Base-by-base conservation (phyloP, 2,329 filamentous ascomycete genomes). In the Rhynchosporium secalis region DNA sequence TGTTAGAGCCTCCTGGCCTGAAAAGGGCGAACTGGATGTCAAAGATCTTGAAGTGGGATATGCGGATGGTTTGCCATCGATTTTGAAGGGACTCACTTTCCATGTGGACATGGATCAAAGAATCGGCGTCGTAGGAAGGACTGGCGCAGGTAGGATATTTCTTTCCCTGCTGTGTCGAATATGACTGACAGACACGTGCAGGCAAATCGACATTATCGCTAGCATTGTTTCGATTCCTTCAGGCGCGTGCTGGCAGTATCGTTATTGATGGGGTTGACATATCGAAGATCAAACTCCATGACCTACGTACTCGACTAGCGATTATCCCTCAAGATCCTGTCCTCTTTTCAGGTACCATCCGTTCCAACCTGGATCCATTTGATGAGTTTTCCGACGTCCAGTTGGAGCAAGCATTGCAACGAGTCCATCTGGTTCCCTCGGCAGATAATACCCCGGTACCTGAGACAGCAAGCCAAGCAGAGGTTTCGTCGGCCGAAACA, bases 341-440 rank as follows among this genome's bases (percentile, higher is more conserved):
- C 0, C 80, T 97, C 0, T 97, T 97, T 77, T 92, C 87, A 26
- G 65, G 63, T n/a, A 66, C 64, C 5, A 59, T 66, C 36, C 62
- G 65, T 3, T 64, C 55, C 12, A 69, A 65, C 38, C 36, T 68
- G 3, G 66, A 68, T 40, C 62, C 64, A 4, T 64, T 65, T 26
- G 62, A 68, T 20, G 61, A 66, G 59, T 65, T 65, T 43, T 66
- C 65, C 8, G 68, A 69, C 15, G 49, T 60, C 62, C 84, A 96
- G 68, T 89, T 98, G 46, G 96, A 93, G 73, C 86, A 85, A 4
- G 90, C 91, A 0, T 84, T 98, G 1, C 87, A 89, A 62, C 86
- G 92, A 29, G 94, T 97, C 12, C 94, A 96, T 72, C 84, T 98
- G 12, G 90, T 98, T 36, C 60, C 61, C 12, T 58, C 56, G n/a